These are phyloP conservation scores for Xylariales sp. DNA, from an alignment of 2,329 filamentous ascomycete species.

Conservation along the genomic window DNA sequence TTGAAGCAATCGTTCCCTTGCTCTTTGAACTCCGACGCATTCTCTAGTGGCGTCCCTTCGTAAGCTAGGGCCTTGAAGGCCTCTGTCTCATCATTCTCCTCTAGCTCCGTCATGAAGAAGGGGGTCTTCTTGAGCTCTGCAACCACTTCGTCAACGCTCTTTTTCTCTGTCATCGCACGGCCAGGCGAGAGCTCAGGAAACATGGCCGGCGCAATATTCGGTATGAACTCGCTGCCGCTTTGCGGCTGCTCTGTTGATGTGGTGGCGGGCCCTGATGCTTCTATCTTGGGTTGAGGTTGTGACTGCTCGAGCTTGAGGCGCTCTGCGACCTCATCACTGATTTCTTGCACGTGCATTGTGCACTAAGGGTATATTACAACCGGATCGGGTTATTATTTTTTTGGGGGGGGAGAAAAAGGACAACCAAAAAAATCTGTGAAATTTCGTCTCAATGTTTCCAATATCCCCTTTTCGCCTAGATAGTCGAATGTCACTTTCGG, in stretches of 20 bases:
- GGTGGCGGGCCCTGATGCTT: slow-evolving; percentile 1
- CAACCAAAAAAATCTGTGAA: neutral
- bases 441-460: neutral
- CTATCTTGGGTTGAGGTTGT: slow-evolving; percentile 29
- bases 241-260: slow-evolving; percentile 13
- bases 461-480: neutral
- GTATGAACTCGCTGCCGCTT: slow-evolving; percentile 4
- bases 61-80: slow-evolving; percentile 91
- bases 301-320: slow-evolving; percentile 54
- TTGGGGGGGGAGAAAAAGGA: too few species aligned
- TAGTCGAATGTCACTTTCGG: neutral
- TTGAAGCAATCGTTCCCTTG: slow-evolving; percentile 91
- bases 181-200: slow-evolving; percentile 61
- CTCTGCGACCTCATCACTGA: slow-evolving; percentile 53
- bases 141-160: slow-evolving; percentile 66
- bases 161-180: slow-evolving; percentile 55
- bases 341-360: slow-evolving; percentile 56
- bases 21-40: slow-evolving; percentile 86
- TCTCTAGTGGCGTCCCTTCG: slow-evolving; percentile 88
- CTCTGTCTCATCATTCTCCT: slow-evolving; percentile 85
- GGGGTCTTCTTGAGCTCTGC: slow-evolving; percentile 73
- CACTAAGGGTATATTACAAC: neutral
- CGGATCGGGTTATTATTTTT: neutral
- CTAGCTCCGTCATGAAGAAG: slow-evolving; percentile 95
- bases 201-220: slow-evolving; percentile 32